These are phyloP conservation scores for Aureobasidium sp. DNA, from an alignment of 2,329 filamentous ascomycete genomes.

Conservation along the genomic window DNA sequence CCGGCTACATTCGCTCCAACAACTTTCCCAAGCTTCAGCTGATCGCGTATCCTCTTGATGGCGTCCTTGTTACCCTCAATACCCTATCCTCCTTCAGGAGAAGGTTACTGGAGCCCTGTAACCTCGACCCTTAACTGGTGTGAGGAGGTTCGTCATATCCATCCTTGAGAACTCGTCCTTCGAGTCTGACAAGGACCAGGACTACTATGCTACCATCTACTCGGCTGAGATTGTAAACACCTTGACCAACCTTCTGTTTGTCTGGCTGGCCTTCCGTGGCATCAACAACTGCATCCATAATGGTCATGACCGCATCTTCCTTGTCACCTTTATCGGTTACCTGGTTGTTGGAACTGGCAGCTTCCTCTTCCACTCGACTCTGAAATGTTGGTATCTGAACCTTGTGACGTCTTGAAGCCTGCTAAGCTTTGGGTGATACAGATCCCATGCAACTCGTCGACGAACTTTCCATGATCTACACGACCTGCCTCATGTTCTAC, in stretches of 20 bases:
- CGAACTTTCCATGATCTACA: constrained; percentile 66
- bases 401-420: background rate
- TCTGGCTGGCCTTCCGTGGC: constrained; percentile 69
- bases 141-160: constrained; percentile 54
- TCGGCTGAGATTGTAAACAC: constrained; percentile 73
- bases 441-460: constrained; percentile 66
- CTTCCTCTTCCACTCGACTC: constrained; percentile 56
- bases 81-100: constrained; percentile 44
- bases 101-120: constrained; percentile 61
- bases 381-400: constrained; percentile 46
- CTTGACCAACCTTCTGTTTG: constrained; percentile 73
- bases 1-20: background rate
- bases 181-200: constrained; percentile 39
- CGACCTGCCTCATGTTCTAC: constrained; percentile 62
- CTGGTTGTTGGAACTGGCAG: constrained; percentile 54
- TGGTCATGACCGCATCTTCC: constrained; percentile 68
- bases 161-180: background rate
- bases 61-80: constrained; percentile 37
- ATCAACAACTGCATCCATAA: constrained; percentile 65
- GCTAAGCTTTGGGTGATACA: constrained; percentile 23
- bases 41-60: constrained; percentile 19
- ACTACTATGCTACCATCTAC: constrained; percentile 69
- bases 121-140: constrained; percentile 73
- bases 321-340: constrained; percentile 58
- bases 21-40: background rate